Percentiles rank a stretch among this genome's conserved stretches.
Conservation (phyloP, 768 basidiomycete species). For the Naganishia onofrii region DNA sequence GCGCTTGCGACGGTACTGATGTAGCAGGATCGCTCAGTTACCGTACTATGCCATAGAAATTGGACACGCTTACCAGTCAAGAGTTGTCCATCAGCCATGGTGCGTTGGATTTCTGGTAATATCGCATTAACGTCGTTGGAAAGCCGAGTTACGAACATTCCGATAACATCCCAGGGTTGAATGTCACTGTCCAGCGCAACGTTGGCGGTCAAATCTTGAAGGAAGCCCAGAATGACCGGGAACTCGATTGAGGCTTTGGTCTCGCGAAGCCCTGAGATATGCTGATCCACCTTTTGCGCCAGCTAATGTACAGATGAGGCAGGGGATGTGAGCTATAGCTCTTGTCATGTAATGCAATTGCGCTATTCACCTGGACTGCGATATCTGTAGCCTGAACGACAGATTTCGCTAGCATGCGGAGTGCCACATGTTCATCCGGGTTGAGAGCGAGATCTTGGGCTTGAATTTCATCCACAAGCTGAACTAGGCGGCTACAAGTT, state of each 20-base stretch:
- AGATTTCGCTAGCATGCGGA: slow-evolving; percentile 41
- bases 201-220: slow-evolving; percentile 68
- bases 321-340: neutral
- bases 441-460: slow-evolving; percentile 70
- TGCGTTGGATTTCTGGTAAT: slow-evolving; percentile 59
- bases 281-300: slow-evolving; percentile 81
- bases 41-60: neutral
- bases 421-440: slow-evolving; percentile 37
- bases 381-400: slow-evolving; percentile 83
- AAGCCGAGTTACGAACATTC: slow-evolving; percentile 66
- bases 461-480: slow-evolving; percentile 75
- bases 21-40: neutral
- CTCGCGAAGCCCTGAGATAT: slow-evolving; percentile 74
- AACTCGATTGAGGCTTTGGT: slow-evolving; percentile 77
- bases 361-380: slow-evolving; percentile 73
- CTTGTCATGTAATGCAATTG: too few relatives aligned
- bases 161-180: slow-evolving; percentile 75
- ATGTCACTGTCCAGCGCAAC: slow-evolving; percentile 63
- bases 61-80: slow-evolving; percentile 63
- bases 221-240: slow-evolving; percentile 65
- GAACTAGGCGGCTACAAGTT: slow-evolving; percentile 74
- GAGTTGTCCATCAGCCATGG: slow-evolving; percentile 72
- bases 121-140: slow-evolving; percentile 69
- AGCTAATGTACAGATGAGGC: slow-evolving; percentile 57
- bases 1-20: slow-evolving; percentile 60